These are phyloP conservation scores for Solanum dulcamara DNA, from an alignment of 257 asterid genomes.

Conservation along the genomic window DNA sequence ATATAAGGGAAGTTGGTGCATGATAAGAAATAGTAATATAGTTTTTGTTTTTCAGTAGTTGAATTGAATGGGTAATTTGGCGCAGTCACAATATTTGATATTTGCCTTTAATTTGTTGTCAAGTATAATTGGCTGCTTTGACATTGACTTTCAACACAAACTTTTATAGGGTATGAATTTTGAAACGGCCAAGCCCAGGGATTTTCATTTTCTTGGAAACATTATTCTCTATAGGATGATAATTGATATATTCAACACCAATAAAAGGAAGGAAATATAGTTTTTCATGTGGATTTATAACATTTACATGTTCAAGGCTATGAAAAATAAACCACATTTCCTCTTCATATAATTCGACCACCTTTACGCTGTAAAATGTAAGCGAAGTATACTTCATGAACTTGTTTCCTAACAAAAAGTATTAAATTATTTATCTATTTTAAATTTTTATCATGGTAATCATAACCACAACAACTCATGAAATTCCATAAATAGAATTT, in stretches of 20 bases:
- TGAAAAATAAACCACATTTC: neutral
- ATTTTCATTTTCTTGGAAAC: neutral
- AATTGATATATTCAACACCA: neutral
- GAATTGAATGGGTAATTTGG: neutral
- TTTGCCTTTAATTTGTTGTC: neutral
- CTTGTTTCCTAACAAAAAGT: neutral
- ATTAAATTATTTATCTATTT: neutral
- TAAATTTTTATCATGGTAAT: neutral
- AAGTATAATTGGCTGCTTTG: neutral
- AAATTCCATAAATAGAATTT: neutral
- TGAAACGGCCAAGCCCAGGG: neutral
- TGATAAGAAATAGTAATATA: neutral
- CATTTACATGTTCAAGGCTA: neutral
- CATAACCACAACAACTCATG: no score
- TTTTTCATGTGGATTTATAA: neutral
- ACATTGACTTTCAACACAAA: neutral
- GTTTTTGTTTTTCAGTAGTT: neutral
- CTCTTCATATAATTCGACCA: neutral
- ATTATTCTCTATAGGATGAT: neutral
- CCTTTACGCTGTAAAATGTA: no score
- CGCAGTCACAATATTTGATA: neutral
- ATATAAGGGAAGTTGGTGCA: neutral
- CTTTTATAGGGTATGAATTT: neutral
- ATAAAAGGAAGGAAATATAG: neutral
- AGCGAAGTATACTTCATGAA: neutral